phyloP scores from a whole-genome alignment of 2,329 filamentous ascomycete species.

The Arthroderma uncinatum region DNA sequence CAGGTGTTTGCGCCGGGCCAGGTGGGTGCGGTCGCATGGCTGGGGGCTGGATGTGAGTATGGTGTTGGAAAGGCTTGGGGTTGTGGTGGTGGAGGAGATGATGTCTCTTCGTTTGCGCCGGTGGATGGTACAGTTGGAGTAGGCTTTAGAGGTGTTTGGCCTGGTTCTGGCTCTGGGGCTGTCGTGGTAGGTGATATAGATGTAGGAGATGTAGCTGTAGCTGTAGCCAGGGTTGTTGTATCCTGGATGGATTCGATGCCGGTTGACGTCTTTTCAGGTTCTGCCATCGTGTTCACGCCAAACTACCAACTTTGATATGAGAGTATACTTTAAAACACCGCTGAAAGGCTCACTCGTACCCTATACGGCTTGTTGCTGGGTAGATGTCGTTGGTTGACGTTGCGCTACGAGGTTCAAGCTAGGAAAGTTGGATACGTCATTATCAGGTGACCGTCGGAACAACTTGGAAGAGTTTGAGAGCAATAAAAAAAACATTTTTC shows the following conservation, averaged over 20 bases:
- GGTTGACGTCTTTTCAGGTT: not conserved
- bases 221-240: not conserved
- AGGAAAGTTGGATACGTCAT: too few relatives aligned
- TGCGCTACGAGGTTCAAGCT: too few relatives aligned
- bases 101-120: not conserved
- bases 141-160: not conserved
- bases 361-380: too few relatives aligned
- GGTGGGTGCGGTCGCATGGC: too few relatives aligned
- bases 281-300: not conserved
- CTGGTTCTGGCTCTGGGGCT: not conserved
- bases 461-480: slow-evolving; percentile 3
- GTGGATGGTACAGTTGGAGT: slow-evolving; percentile 2
- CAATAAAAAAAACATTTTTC: slow-evolving; percentile 12
- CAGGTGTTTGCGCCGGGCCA: too few relatives aligned
- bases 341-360: too few relatives aligned
- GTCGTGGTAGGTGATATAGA: too few relatives aligned
- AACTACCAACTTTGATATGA: too few relatives aligned
- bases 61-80: not conserved
- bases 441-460: slow-evolving; percentile 5
- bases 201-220: not conserved
- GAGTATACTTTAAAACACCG: too few relatives aligned
- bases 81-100: not conserved
- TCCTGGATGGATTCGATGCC: not conserved
- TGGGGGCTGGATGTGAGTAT: not conserved
- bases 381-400: too few relatives aligned